Evolutionary conservation across 202 grass and related monocot genomes (phyloP).

Genomic region (Zizania palustris): DNA sequence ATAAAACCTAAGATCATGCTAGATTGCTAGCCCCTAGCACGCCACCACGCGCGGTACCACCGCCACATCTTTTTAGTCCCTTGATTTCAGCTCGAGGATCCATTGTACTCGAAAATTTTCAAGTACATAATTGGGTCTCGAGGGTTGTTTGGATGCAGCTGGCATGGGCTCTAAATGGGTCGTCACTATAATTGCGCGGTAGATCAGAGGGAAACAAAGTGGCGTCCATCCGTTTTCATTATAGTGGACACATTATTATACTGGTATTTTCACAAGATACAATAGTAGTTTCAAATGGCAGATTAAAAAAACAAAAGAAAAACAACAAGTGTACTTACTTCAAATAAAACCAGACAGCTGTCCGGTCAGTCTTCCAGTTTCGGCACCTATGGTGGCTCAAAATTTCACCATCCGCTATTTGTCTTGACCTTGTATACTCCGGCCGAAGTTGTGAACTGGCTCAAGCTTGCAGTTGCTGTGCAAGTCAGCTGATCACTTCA

Average conservation of each 20-base stretch:
- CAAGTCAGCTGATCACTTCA: conserved; percentile 70
- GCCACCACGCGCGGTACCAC: too few relatives aligned
- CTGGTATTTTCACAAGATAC: conserved; percentile 1
- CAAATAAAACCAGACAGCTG: neutral
- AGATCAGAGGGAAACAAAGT: neutral
- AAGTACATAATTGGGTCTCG: too few relatives aligned
- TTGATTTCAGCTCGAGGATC: too few relatives aligned
- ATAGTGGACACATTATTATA: neutral
- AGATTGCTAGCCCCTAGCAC: too few relatives aligned
- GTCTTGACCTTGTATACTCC: conserved; percentile 73
- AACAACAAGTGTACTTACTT: neutral
- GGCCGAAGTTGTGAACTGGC: conserved; percentile 67
- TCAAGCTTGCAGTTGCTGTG: conserved; percentile 67
- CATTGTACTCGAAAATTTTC: too few relatives aligned
- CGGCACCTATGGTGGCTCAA: conserved; percentile 43
- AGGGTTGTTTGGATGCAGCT: too few relatives aligned
- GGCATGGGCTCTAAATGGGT: neutral
- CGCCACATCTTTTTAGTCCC: too few relatives aligned
- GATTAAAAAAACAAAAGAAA: conserved; percentile 8
- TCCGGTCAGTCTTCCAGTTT: neutral
- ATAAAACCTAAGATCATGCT: too few relatives aligned
- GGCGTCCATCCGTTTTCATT: neutral
- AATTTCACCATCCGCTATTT: conserved; percentile 71
- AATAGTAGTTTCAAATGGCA: neutral
- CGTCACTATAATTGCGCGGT: too few relatives aligned